Conservation (phyloP, 768 basidiomycete genomes). For the Lactarius quietus region DNA sequence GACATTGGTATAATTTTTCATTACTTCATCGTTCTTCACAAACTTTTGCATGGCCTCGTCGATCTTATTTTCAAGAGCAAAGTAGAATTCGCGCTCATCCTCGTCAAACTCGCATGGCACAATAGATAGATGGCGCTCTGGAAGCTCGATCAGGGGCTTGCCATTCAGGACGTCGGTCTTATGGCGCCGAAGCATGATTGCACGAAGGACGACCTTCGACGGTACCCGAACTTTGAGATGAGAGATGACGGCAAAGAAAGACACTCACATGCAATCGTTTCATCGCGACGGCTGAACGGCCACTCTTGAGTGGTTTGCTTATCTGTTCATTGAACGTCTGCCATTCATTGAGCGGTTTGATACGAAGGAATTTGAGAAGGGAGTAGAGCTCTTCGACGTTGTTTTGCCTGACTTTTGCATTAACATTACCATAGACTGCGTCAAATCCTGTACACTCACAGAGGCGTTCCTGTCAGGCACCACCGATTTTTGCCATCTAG, state of each 20-base stretch:
- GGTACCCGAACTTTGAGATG: background rate
- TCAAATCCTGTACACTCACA: slow-evolving; percentile 38
- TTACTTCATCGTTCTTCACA: slow-evolving; percentile 47
- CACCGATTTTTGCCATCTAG: slow-evolving; percentile 79
- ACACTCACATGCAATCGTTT: slow-evolving; percentile 70
- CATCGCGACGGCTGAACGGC: slow-evolving; percentile 63
- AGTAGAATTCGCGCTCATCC: slow-evolving; percentile 79
- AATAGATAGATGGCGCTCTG: slow-evolving; percentile 64
- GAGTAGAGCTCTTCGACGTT: slow-evolving; percentile 86
- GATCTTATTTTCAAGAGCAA: slow-evolving; percentile 64
- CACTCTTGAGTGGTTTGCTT: slow-evolving; percentile 72
- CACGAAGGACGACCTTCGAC: slow-evolving; percentile 67
- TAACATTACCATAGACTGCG: background rate
- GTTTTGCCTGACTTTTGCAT: slow-evolving; percentile 35
- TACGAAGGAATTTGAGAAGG: slow-evolving; percentile 81
- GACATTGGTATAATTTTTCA: slow-evolving; percentile 63
- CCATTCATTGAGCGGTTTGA: slow-evolving; percentile 80
- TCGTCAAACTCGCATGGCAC: slow-evolving; percentile 74
- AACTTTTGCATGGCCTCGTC: slow-evolving; percentile 54
- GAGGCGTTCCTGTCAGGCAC: slow-evolving; percentile 84
- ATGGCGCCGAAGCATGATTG: slow-evolving; percentile 85
- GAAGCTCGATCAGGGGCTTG: slow-evolving; percentile 77
- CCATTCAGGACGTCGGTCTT: slow-evolving; percentile 76
- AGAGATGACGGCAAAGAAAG: background rate
- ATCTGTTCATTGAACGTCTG: slow-evolving; percentile 76